Base-by-base conservation (phyloP, 169 alveolate species). In the Eimeria nieschulzi region DNA sequence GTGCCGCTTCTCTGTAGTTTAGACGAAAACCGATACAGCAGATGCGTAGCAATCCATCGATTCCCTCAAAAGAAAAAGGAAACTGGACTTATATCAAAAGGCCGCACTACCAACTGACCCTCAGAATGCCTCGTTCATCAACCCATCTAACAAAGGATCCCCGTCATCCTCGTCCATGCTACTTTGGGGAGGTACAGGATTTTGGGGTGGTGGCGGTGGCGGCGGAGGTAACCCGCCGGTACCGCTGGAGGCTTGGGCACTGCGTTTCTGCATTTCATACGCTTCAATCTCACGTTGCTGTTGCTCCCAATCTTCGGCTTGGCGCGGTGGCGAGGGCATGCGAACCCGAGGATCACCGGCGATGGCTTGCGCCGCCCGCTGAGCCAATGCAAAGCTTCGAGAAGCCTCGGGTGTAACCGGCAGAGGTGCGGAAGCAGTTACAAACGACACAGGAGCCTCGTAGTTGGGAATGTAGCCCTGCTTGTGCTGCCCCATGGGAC, bases 111-210 rank as follows among this genome's bases (percentile, higher is more conserved):
- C 46, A 33, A 33, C 46, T 66, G 25, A 25, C 2, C 54, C 19
- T 80, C 26, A 80, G 73, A 80, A 80, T 1, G 87, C 87, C 61
- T 80, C 87, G 68, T 80, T 80, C 87, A 80, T 80, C 72, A 80
- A 21, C 75, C 87, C 87, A 71, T 80, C 87, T 0, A 80, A 59
- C 73, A 80, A 59, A 7, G 87, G 87, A 66, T 80, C 87, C 26
- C 85, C 85, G 75, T 80, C 87, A 26, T 80, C 87, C 26, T 64
- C 87, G 53, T 80, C 87, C 87, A 80, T 80, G 46, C 75, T 73
- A 53, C 55, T 80, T 25, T 80, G 61, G 0, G 64, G 86, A 3
- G 64, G 86, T 0, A 53, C 70, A 1, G 84, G 66, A 5, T 53
- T 53, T 5, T 55, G 80, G 0, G 56, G 80, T 7, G 80, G 80